A percentile compares a stretch with the other conserved stretches of the same genome.
Evolutionary conservation across 495 filamentous ascomycete species (phyloP).

Genomic region (Thozetella sp.): DNA sequence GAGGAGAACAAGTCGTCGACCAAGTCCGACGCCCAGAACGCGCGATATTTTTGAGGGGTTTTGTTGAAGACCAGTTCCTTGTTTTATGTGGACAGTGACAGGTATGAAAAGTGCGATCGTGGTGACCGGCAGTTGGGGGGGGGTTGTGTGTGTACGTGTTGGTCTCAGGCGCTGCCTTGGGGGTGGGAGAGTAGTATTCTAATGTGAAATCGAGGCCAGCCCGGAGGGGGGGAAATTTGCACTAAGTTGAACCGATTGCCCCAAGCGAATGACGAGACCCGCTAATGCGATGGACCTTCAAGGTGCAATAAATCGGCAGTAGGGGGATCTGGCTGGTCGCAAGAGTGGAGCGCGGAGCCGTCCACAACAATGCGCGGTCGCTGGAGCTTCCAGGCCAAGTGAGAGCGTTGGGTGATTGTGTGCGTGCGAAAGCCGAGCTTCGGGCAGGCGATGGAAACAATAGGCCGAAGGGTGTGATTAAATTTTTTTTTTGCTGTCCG

Average conservation of each 20-base stretch:
- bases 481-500: slow-evolving; percentile 32
- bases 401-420: slow-evolving; percentile 1
- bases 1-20: slow-evolving; percentile 8
- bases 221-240: slow-evolving; percentile 27
- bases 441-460: slow-evolving; percentile 27
- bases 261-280: slow-evolving; percentile 27
- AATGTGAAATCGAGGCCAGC: slow-evolving; percentile 29
- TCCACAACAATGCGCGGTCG: slow-evolving; percentile 17
- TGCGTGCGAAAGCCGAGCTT: background rate
- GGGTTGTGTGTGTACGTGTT: background rate
- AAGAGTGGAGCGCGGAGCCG: slow-evolving; percentile 4
- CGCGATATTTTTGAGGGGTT: slow-evolving; percentile 4
- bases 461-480: slow-evolving; percentile 40
- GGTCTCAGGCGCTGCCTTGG: slow-evolving; percentile 28
- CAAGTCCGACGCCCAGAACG: slow-evolving; percentile 10
- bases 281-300: slow-evolving; percentile 18
- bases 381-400: slow-evolving; percentile 1
- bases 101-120: background rate
- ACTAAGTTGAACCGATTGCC: slow-evolving; percentile 22
- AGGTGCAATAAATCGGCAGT: slow-evolving; percentile 19
- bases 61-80: background rate
- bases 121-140: background rate
- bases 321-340: slow-evolving; percentile 11
- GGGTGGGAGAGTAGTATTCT: background rate
- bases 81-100: background rate